Evolutionary conservation across 2,329 filamentous ascomycete species (phyloP).

Genomic region (Trichoderma harzianum): DNA sequence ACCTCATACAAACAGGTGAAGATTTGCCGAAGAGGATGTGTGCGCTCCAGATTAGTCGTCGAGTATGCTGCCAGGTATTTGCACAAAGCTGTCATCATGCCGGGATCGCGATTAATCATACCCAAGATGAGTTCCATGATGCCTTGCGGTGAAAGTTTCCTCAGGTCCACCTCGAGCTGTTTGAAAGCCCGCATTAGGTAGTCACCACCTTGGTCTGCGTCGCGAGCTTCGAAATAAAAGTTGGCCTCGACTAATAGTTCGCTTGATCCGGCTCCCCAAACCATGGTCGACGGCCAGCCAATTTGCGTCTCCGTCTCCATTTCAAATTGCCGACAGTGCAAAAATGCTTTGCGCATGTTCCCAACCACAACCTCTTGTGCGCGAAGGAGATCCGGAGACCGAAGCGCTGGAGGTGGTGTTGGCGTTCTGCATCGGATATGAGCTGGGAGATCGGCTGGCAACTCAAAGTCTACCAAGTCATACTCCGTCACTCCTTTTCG

Average conservation of each 20-base stretch:
- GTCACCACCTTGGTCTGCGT: constrained; percentile 39
- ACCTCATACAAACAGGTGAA: constrained; percentile 44
- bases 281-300: constrained; percentile 41
- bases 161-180: constrained; percentile 41
- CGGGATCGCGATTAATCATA: constrained; percentile 43
- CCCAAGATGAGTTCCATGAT: constrained; percentile 43
- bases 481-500: constrained; percentile 53
- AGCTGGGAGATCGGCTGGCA: constrained; percentile 40
- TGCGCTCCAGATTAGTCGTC: constrained; percentile 41
- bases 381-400: constrained; percentile 42
- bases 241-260: constrained; percentile 44
- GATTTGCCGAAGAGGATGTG: constrained; percentile 42
- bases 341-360: constrained; percentile 44
- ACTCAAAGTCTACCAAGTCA: constrained; percentile 47
- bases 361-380: constrained; percentile 43
- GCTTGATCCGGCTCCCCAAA: constrained; percentile 44
- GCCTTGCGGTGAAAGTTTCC: constrained; percentile 41
- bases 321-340: constrained; percentile 44
- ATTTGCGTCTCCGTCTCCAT: constrained; percentile 37
- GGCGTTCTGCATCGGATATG: constrained; percentile 45
- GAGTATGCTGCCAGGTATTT: constrained; percentile 45
- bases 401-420: constrained; percentile 41
- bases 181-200: constrained; percentile 43
- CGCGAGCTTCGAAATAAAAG: constrained; percentile 40
- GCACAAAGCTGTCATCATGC: constrained; percentile 45